These are phyloP conservation scores for Fraxinus ornus DNA, from an alignment of 305 asterid genomes.

Conservation along the genomic window DNA sequence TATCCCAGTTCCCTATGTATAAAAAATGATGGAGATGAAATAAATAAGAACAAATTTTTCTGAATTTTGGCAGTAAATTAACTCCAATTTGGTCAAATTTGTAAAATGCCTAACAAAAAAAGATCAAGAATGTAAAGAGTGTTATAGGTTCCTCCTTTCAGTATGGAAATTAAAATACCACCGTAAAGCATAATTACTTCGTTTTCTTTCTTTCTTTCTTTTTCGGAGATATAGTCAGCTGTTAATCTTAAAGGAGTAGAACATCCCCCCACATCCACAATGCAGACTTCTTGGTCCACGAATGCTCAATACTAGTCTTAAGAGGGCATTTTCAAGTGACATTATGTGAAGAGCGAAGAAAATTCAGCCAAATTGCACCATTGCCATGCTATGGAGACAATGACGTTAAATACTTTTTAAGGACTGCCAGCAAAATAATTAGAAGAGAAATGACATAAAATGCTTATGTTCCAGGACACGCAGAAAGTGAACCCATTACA, in stretches of 20 bases:
- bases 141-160: background rate
- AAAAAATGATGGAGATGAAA: background rate
- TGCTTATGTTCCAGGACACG: background rate
- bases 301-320: background rate
- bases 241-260: background rate
- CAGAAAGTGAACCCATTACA: background rate
- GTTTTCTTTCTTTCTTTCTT: background rate
- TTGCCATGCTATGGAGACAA: background rate
- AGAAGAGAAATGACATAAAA: background rate
- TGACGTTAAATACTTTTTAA: background rate
- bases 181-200: background rate
- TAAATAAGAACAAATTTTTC: background rate
- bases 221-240: background rate
- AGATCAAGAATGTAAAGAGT: slow-evolving; percentile 7
- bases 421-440: background rate
- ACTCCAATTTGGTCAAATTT: background rate
- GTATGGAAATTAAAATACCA: background rate
- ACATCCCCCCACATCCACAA: background rate
- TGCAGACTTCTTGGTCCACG: background rate
- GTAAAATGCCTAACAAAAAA: slow-evolving; percentile 12
- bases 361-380: background rate
- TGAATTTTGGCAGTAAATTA: background rate
- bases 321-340: background rate
- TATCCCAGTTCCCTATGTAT: slow-evolving; percentile 83
- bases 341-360: background rate